phyloP scores from a whole-genome alignment of 805 yeast species.

The Komagataella populi region DNA sequence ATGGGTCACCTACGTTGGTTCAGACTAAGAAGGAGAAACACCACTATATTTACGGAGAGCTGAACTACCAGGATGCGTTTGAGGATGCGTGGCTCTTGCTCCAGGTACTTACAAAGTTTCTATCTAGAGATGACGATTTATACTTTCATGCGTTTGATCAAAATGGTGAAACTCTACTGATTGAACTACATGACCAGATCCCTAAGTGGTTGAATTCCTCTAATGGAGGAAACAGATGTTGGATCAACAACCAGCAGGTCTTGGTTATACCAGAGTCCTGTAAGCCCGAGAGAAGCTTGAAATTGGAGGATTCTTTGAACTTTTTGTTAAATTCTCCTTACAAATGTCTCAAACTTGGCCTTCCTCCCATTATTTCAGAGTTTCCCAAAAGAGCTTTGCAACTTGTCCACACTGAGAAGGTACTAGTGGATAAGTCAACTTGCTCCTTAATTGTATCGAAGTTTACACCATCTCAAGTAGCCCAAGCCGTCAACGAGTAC shows the following conservation, averaged over 20 bases:
- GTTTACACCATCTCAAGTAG: not conserved
- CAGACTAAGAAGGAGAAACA: slow-evolving; percentile 7
- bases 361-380: not conserved
- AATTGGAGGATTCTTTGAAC: slow-evolving; percentile 23
- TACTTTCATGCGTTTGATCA: slow-evolving; percentile 34
- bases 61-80: slow-evolving; percentile 27
- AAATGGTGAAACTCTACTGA: slow-evolving; percentile 42
- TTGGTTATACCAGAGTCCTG: slow-evolving; percentile 25
- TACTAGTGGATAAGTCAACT: not conserved
- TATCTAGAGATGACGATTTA: slow-evolving; percentile 16
- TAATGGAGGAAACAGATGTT: slow-evolving; percentile 33
- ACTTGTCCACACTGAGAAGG: not conserved
- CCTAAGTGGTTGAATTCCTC: slow-evolving; percentile 35
- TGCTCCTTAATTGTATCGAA: not conserved
- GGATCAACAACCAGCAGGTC: slow-evolving; percentile 32
- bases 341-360: not conserved
- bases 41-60: slow-evolving; percentile 22
- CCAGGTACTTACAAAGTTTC: slow-evolving; percentile 22
- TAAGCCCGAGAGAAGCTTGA: slow-evolving; percentile 19
- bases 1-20: slow-evolving; percentile 12
- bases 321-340: slow-evolving; percentile 24
- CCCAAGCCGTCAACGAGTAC: not conserved
- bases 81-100: slow-evolving; percentile 33
- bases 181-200: slow-evolving; percentile 30
- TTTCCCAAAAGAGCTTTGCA: not conserved